Conservation (phyloP, 768 basidiomycete genomes). For the Roridomyces roridus region DNA sequence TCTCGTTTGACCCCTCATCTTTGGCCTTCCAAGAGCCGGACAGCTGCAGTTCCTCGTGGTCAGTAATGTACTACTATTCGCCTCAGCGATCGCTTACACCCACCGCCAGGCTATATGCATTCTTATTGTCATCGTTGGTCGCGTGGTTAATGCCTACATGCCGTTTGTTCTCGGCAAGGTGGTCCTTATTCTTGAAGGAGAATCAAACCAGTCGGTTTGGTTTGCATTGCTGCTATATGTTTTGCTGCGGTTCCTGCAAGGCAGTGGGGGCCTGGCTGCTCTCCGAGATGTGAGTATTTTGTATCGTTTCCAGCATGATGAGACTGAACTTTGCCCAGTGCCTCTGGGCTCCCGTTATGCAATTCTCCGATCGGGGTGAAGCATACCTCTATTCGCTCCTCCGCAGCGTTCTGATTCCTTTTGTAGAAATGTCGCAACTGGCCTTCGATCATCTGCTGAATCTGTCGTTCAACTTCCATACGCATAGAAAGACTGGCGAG, state of each 20-base stretch:
- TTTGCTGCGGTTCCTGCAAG: slow-evolving; percentile 73
- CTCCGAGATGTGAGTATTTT: slow-evolving; percentile 56
- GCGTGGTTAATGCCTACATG: slow-evolving; percentile 75
- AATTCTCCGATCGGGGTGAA: slow-evolving; percentile 78
- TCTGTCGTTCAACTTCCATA: slow-evolving; percentile 85
- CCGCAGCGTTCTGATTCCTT: background rate
- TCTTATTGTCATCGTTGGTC: slow-evolving; percentile 71
- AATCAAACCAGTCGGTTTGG: slow-evolving; percentile 62
- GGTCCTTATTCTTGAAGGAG: slow-evolving; percentile 61
- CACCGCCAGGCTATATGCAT: slow-evolving; percentile 64
- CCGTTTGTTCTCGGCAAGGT: slow-evolving; percentile 75
- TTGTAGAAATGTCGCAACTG: slow-evolving; percentile 80
- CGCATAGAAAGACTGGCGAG: slow-evolving; percentile 84
- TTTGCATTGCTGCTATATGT: slow-evolving; percentile 72
- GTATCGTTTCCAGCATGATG: background rate
- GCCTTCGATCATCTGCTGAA: slow-evolving; percentile 89
- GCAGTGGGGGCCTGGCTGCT: slow-evolving; percentile 76
- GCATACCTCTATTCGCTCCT: background rate
- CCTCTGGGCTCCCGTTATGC: slow-evolving; percentile 89
- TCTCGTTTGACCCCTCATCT: slow-evolving; percentile 76
- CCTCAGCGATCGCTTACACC: slow-evolving; percentile 3
- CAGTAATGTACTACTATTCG: slow-evolving; percentile 28
- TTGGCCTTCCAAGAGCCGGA: slow-evolving; percentile 76
- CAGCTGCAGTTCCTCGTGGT: slow-evolving; percentile 76
- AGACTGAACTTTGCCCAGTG: slow-evolving; percentile 40